Conservation (phyloP, 78 protist species). For the Salpingoeca rosetta region DNA sequence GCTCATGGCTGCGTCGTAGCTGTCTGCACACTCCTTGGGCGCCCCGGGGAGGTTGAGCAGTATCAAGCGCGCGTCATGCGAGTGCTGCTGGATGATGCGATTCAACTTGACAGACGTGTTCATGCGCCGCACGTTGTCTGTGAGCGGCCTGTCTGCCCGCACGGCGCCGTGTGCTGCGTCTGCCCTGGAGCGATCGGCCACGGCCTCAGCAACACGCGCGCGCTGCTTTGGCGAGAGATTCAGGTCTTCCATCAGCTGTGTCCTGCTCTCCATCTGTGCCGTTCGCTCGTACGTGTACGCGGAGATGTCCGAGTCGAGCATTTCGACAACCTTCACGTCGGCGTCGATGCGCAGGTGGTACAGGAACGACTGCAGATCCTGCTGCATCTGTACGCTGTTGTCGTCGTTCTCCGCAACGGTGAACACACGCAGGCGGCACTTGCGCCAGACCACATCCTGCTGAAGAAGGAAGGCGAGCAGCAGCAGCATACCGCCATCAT, state of each 20-base stretch:
- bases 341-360: slow-evolving; percentile 1
- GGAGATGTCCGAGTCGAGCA: not conserved
- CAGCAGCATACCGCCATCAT: slow-evolving; percentile 45
- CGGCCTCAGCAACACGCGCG: not conserved
- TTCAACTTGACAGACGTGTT: not conserved
- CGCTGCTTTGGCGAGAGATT: not conserved
- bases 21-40: not conserved
- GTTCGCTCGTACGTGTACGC: slow-evolving; percentile 12
- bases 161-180: too few species aligned
- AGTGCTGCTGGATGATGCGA: not conserved
- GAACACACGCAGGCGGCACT: slow-evolving; percentile 37
- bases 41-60: not conserved
- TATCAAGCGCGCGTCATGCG: not conserved
- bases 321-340: slow-evolving; percentile 20
- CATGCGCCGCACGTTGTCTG: not conserved
- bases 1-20: not conserved
- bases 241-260: not conserved
- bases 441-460: slow-evolving; percentile 28
- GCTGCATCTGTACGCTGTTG: not conserved
- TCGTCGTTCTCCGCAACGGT: not conserved
- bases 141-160: not conserved
- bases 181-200: too few species aligned
- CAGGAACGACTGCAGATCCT: not conserved
- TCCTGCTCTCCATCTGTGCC: not conserved
- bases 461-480: slow-evolving; percentile 23